Conservation (phyloP, 345 rosid genomes). For the Excoecaria cochinchinensis region DNA sequence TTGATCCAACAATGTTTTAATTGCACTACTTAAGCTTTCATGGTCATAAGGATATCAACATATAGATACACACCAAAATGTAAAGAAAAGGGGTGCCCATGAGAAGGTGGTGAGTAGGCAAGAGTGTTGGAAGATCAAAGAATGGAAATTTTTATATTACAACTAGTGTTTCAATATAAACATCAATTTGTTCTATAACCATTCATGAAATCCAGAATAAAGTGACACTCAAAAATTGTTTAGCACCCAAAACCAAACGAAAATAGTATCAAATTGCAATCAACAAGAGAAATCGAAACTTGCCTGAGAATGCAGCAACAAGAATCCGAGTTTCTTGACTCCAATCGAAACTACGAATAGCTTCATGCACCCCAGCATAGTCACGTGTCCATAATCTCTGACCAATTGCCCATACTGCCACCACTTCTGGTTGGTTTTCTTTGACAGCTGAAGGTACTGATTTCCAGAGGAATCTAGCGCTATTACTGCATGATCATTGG, state of each 20-base stretch:
- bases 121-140: not conserved
- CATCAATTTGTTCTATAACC: not conserved
- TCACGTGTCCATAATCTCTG: constrained; percentile 83
- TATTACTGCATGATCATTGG: constrained; percentile 48
- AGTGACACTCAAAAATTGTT: not conserved
- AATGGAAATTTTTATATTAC: not conserved
- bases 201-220: not conserved
- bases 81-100: too few species aligned
- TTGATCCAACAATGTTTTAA: constrained; percentile 5
- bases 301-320: constrained; percentile 71
- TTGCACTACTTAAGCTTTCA: not conserved
- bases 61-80: not conserved
- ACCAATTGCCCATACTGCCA: constrained; percentile 77
- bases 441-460: constrained; percentile 61
- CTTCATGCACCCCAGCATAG: constrained; percentile 72
- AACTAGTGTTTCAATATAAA: not conserved
- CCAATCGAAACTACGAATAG: constrained; percentile 74
- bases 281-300: constrained; percentile 7
- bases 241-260: not conserved
- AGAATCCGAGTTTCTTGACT: constrained; percentile 57
- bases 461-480: constrained; percentile 84
- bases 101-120: not conserved
- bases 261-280: not conserved
- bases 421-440: constrained; percentile 68
- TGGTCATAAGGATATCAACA: not conserved